Conservation (phyloP, 2,329 filamentous ascomycete species). For the Aspergillus neotritici region DNA sequence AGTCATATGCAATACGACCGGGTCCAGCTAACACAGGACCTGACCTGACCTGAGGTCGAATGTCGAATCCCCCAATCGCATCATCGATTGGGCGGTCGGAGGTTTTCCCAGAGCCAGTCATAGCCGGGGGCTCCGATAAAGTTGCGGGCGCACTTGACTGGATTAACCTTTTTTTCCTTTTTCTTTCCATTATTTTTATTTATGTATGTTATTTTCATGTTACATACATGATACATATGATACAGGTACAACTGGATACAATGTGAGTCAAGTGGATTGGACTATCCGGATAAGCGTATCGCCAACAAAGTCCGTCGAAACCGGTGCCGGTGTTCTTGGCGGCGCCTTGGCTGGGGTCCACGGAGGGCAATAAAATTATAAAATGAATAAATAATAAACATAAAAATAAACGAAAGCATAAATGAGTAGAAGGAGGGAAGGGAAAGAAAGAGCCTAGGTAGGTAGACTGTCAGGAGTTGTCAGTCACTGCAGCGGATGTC, state of each 20-base stretch:
- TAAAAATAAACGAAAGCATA: background rate
- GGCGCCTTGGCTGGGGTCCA: constrained; percentile 16
- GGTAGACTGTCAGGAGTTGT: constrained; percentile 2
- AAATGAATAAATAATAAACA: too few species aligned
- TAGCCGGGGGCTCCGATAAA: too few species aligned
- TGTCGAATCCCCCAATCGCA: too few species aligned
- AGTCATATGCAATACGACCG: too few species aligned
- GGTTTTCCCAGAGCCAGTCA: too few species aligned
- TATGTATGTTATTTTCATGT: background rate
- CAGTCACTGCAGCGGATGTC: constrained; percentile 22
- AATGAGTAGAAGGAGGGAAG: constrained; percentile 8
- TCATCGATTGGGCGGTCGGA: too few species aligned
- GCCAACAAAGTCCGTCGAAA: constrained; percentile 26
- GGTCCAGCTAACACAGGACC: too few species aligned
- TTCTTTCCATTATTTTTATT: background rate
- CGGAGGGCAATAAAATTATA: background rate
- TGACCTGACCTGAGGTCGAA: too few species aligned
- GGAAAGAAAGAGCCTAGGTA: constrained; percentile 3
- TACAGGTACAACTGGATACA: too few species aligned
- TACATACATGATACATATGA: background rate
- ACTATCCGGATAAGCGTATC: constrained; percentile 28
- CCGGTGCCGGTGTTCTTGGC: constrained; percentile 21
- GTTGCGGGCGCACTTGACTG: too few species aligned
- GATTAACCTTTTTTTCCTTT: background rate
- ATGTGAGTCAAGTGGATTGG: background rate